A percentile compares a stretch with the other conserved stretches of the same genome.
phyloP scores from a whole-genome alignment of 371 early-diverging fungal genomes.

The Lichtheimia ornata region DNA sequence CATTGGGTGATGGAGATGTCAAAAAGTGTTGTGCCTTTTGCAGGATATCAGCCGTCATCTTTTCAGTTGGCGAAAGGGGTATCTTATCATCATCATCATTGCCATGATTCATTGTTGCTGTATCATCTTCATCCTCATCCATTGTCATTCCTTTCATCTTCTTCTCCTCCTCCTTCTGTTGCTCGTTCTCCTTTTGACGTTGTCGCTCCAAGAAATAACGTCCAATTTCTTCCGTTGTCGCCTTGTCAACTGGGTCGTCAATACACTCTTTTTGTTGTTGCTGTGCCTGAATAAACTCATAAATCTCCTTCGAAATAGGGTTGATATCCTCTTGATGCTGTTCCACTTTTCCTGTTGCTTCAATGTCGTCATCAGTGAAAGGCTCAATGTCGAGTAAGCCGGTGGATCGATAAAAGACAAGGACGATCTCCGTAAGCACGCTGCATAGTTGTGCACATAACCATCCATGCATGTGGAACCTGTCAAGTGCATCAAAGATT shows the following conservation, averaged over 20 bases:
- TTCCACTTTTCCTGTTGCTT: neutral
- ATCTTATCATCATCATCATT: slow-evolving; percentile 11
- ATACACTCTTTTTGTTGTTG: neutral
- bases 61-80: slow-evolving; percentile 32
- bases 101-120: neutral
- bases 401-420: slow-evolving; percentile 14
- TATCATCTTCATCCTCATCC: slow-evolving; percentile 3
- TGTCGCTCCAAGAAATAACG: slow-evolving; percentile 46
- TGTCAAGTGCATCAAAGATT: slow-evolving; percentile 61
- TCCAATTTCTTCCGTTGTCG: slow-evolving; percentile 48
- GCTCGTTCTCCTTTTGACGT: slow-evolving; percentile 22
- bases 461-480: slow-evolving; percentile 34
- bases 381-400: neutral
- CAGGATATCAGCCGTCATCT: slow-evolving; percentile 46
- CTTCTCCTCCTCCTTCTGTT: slow-evolving; percentile 15
- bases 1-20: slow-evolving; percentile 48
- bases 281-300: slow-evolving; percentile 18
- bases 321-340: neutral
- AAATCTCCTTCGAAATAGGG: slow-evolving; percentile 26
- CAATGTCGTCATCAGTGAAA: slow-evolving; percentile 1
- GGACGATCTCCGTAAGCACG: slow-evolving; percentile 45
- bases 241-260: slow-evolving; percentile 7
- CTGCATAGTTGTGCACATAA: slow-evolving; percentile 41
- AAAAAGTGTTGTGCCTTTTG: slow-evolving; percentile 51
- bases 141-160: slow-evolving; percentile 4